Evolutionary conservation across 192 early-diverging fungal genomes (phyloP), one percentile per base, ranked within the genome.

Genomic region (Coemansia sp.): DNA sequence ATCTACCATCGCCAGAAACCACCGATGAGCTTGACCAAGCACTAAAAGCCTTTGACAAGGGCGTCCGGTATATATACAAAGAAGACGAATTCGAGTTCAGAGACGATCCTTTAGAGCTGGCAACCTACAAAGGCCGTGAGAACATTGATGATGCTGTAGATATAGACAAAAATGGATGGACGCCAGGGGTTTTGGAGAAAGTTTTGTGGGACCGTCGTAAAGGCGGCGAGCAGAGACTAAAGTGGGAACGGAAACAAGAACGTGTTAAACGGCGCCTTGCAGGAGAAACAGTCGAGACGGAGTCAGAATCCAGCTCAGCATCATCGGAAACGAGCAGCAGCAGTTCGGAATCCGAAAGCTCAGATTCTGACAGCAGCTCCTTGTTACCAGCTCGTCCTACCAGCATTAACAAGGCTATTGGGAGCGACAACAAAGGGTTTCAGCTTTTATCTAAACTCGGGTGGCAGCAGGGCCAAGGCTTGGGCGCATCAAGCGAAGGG

Each of bases 371-470:
- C 37, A 58, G 47, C 55, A 42, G 5, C 30, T 35, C 20, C 5
- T 30, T 21, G 4, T 11, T 18, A 0, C 15, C 26, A 20, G 53
- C 33, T 2, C 50, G 26, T 6, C 60, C 68, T 1, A 41, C 68
- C 6, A 50, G 21, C 46, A 55, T 70, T 20, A 65, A 70, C 50
- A 56, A 23, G 52, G 73, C 73, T 13, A 56, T 76, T 44, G 73
- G 73, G 1, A 69, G 66, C 48, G 65, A 64, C 18, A 76, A 76
- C 30, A 40, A 70, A 1, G 73, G 73, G n/a, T 76, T 76, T 45
- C 55, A 63, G 55, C 52, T 76, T 20, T 40, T 76, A 26, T 40
- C 58, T 8, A 76, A 76, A 43, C 66, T 76, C 31, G 73, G 73
- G 13, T 76, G 73, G 73, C 66, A 64, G 52, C 38, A 76, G 38